phyloP scores from a whole-genome alignment of 2,329 filamentous ascomycete species.

The Nothophaeocryptopus gaeumannii region DNA sequence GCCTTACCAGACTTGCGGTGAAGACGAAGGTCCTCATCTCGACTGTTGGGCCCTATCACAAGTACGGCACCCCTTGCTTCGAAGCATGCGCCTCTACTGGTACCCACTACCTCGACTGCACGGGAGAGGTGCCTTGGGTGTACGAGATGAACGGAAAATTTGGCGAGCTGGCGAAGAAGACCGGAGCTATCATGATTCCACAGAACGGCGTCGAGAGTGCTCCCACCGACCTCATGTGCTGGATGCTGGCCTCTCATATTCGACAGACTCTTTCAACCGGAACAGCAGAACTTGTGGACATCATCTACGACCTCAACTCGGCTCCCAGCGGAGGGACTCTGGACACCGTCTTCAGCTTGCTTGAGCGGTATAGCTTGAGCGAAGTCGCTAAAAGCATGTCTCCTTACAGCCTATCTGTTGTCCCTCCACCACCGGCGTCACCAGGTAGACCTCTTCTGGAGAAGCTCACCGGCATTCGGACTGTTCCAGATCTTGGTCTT shows the following conservation, averaged over 20 bases:
- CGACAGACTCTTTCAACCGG: constrained; percentile 52
- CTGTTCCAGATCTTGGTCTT: constrained; percentile 56
- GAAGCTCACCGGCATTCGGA: constrained; percentile 51
- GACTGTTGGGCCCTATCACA: constrained; percentile 61
- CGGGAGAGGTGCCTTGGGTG: constrained; percentile 55
- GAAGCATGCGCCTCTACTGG: constrained; percentile 63
- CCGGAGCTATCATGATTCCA: constrained; percentile 61
- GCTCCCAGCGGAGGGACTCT: constrained; percentile 59
- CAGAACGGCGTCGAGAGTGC: constrained; percentile 61
- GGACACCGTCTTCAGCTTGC: constrained; percentile 60
- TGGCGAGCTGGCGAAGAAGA: constrained; percentile 57
- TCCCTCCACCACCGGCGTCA: constrained; percentile 34
- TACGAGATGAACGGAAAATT: constrained; percentile 61
- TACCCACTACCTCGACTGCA: constrained; percentile 66
- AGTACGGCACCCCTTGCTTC: constrained; percentile 63
- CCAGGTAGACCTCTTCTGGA: constrained; percentile 37
- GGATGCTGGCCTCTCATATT: constrained; percentile 53
- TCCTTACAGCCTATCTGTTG: constrained; percentile 53
- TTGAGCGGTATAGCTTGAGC: constrained; percentile 48
- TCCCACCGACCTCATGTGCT: constrained; percentile 56
- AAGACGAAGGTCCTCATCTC: constrained; percentile 60
- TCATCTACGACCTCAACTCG: constrained; percentile 54
- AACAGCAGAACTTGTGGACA: constrained; percentile 52
- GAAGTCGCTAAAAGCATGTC: constrained; percentile 48
- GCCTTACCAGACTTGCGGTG: constrained; percentile 52